Conservation (phyloP, 1,139 yeast genomes). For the Geotrichum histeridarum region DNA sequence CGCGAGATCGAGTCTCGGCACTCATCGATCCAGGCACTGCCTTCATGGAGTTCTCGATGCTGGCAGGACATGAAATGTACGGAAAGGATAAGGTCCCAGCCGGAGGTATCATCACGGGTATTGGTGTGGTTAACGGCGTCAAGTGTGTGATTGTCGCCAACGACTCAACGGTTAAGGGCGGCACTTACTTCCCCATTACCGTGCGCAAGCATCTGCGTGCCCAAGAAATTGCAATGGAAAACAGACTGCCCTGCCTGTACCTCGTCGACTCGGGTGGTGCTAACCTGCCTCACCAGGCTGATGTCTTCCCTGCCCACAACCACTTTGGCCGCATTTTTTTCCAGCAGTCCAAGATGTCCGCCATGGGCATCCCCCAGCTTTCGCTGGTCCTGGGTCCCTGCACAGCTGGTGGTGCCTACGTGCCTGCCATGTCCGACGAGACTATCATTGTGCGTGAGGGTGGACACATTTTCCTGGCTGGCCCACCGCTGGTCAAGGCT, state of each 20-base stretch:
- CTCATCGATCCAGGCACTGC: slow-evolving; percentile 36
- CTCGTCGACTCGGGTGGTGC: slow-evolving; percentile 39
- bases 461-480: slow-evolving; percentile 38
- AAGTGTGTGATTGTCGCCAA: slow-evolving; percentile 36
- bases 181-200: slow-evolving; percentile 38
- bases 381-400: slow-evolving; percentile 39
- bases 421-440: slow-evolving; percentile 39
- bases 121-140: slow-evolving; percentile 35
- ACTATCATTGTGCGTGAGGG: slow-evolving; percentile 36
- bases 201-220: slow-evolving; percentile 37
- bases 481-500: slow-evolving; percentile 39
- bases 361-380: slow-evolving; percentile 35
- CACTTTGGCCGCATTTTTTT: slow-evolving; percentile 38
- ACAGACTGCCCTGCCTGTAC: slow-evolving; percentile 35
- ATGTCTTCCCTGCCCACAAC: slow-evolving; percentile 38
- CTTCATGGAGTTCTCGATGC: slow-evolving; percentile 33
- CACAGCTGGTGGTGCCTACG: slow-evolving; percentile 40
- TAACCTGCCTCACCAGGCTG: slow-evolving; percentile 38
- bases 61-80: slow-evolving; percentile 36
- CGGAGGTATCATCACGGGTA: slow-evolving; percentile 38
- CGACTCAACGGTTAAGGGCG: slow-evolving; percentile 38
- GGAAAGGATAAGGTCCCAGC: slow-evolving; percentile 35
- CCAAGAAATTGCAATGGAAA: slow-evolving; percentile 37
- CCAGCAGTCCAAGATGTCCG: slow-evolving; percentile 37
- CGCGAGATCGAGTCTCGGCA: slow-evolving; percentile 34